Conservation (phyloP, 345 rosid genomes). For the Citrus unshiu region DNA sequence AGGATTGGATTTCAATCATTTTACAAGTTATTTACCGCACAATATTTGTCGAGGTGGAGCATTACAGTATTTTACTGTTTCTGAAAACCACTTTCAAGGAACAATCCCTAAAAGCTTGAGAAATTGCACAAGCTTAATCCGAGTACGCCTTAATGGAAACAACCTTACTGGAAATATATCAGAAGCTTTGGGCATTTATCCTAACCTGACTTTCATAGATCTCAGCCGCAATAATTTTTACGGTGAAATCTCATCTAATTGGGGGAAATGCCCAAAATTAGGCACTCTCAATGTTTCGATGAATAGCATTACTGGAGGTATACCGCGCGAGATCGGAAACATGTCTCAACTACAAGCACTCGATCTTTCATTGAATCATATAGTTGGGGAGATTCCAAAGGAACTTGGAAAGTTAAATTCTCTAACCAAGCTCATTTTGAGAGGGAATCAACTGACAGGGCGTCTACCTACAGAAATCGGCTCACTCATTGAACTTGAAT, state of each 20-base stretch:
- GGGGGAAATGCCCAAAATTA: not conserved
- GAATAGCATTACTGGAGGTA: not conserved
- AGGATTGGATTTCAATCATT: no score
- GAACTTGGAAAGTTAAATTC: slow-evolving; percentile 14
- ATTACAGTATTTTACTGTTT: not conserved
- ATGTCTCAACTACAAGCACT: slow-evolving; percentile 5
- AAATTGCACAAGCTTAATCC: slow-evolving; percentile 8
- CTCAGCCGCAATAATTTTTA: not conserved
- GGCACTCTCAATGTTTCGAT: not conserved
- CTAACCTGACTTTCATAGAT: not conserved
- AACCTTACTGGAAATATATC: not conserved
- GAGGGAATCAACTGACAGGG: not conserved
- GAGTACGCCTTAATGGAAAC: not conserved
- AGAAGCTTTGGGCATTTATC: not conserved
- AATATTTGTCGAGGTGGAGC: not conserved
- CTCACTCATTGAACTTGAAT: not conserved
- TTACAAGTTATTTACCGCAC: no score
- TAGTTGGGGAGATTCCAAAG: slow-evolving; percentile 19
- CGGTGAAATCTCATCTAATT: not conserved
- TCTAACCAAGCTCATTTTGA: slow-evolving; percentile 15
- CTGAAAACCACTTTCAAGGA: slow-evolving; percentile 11
- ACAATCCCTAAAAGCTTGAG: slow-evolving; percentile 12
- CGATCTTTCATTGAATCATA: slow-evolving; percentile 13
- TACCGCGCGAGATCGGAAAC: slow-evolving; percentile 7
- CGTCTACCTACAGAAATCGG: not conserved